phyloP scores from a whole-genome alignment of 2,329 filamentous ascomycete genomes.

The Graphium sp. region DNA sequence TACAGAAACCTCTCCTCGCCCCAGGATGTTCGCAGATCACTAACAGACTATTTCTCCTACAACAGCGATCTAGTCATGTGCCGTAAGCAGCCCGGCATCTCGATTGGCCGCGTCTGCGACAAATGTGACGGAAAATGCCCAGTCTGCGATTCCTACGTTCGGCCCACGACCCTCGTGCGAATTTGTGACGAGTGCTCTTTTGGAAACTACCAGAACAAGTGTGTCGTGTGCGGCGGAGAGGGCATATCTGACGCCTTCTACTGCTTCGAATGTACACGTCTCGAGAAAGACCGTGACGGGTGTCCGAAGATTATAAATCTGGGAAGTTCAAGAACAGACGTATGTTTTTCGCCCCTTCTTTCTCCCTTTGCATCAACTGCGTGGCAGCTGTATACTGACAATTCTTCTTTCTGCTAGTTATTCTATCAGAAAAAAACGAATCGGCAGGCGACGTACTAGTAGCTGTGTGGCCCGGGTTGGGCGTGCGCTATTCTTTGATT shows the following conservation, averaged over 20 bases:
- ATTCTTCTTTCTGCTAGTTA: constrained; percentile 18
- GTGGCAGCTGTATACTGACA: constrained; percentile 10
- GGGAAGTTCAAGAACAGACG: constrained; percentile 86
- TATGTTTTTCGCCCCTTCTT: constrained; percentile 31
- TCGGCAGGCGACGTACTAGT: constrained; percentile 38
- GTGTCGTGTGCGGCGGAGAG: constrained; percentile 94
- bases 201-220: constrained; percentile 99
- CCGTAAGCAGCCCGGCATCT: constrained; percentile 94
- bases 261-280: constrained; percentile 93
- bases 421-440: constrained; percentile 54
- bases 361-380: constrained; percentile 11
- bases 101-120: constrained; percentile 96
- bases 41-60: constrained; percentile 10
- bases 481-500: constrained; percentile 9
- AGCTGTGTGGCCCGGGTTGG: constrained; percentile 30
- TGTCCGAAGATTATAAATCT: constrained; percentile 99
- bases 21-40: constrained; percentile 6
- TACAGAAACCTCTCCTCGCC: background rate
- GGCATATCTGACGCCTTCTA: constrained; percentile 98
- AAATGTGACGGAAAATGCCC: constrained; percentile 99
- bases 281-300: constrained; percentile 94
- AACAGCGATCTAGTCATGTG: constrained; percentile 98
- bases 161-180: constrained; percentile 87
- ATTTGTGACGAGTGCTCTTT: constrained; percentile 99
- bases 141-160: constrained; percentile 97